phyloP scores from a whole-genome alignment of 352 stramenopile species.

The Bremia lactucae region DNA sequence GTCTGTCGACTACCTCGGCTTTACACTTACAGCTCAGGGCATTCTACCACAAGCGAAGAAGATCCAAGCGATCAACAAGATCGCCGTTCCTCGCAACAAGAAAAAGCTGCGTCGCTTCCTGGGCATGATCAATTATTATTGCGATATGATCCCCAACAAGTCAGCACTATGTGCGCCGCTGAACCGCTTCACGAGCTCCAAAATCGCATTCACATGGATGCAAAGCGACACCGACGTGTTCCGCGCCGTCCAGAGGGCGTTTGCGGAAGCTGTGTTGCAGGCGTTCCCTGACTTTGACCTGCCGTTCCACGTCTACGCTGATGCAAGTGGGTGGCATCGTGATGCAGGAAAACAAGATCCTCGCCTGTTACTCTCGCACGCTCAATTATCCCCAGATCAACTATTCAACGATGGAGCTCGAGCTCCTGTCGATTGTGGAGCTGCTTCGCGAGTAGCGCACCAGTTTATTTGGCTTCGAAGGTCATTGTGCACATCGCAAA shows the following conservation, averaged over 20 bases:
- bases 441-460: constrained; percentile 5
- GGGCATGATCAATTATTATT: no score
- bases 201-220: neutral
- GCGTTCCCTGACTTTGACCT: constrained; percentile 3
- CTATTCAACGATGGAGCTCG: constrained; percentile 6
- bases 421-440: constrained; percentile 4
- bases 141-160: no score
- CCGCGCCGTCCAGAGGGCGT: neutral
- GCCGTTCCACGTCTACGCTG: neutral
- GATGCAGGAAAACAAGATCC: neutral
- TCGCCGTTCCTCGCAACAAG: no score
- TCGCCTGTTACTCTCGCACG: no score
- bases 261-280: constrained; percentile 1
- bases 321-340: neutral
- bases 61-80: no score
- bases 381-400: neutral
- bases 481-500: constrained; percentile 7
- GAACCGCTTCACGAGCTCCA: neutral
- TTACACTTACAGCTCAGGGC: neutral
- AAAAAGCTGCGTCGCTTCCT: no score
- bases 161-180: no score
- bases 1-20: constrained; percentile 1
- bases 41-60: no score
- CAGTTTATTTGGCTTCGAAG: constrained; percentile 4
- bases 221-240: constrained; percentile 3